These are phyloP conservation scores for Gryganskiella cystojenkinii DNA, from an alignment of 192 early-diverging fungal species.

Conservation along the genomic window DNA sequence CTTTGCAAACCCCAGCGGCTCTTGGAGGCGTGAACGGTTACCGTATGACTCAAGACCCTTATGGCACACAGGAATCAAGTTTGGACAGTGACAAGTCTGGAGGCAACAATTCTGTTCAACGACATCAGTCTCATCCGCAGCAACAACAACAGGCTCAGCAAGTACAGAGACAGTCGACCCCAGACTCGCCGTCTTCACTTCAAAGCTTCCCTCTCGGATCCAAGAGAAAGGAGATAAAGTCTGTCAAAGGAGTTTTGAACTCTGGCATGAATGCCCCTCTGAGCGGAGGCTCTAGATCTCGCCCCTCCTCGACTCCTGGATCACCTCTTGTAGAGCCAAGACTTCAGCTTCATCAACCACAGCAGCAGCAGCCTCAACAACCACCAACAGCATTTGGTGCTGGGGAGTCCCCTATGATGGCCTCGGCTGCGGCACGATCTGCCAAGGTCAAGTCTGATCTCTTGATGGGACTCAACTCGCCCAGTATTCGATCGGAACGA, in stretches of 20 bases:
- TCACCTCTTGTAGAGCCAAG: conserved; percentile 33
- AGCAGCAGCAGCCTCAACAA: conserved; percentile 18
- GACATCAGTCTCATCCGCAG: conserved; percentile 14
- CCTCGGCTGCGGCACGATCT: conserved; percentile 25
- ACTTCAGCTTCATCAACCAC: conserved; percentile 5
- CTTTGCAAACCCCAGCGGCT: conserved; percentile 24
- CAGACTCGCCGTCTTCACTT: conserved; percentile 36
- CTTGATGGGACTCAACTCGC: conserved; percentile 46
- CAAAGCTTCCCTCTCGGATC: conserved; percentile 44
- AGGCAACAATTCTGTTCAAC: neutral
- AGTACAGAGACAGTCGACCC: conserved; percentile 8
- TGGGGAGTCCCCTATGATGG: conserved; percentile 20
- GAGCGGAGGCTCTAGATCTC: conserved; percentile 35
- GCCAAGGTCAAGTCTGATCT: conserved; percentile 52
- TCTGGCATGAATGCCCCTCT: conserved; percentile 50
- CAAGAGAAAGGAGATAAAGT: conserved; percentile 51
- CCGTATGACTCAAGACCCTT: conserved; percentile 8
- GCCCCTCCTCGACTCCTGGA: conserved; percentile 45
- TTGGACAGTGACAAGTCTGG: neutral
- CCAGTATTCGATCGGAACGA: conserved; percentile 30
- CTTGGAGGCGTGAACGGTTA: conserved; percentile 7
- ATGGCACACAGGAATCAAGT: neutral
- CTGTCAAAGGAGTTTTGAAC: conserved; percentile 51
- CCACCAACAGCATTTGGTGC: conserved; percentile 21
- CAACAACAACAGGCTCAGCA: conserved; percentile 7